Evolutionary conservation across 2,329 filamentous ascomycete genomes (phyloP), one percentile per base, ranked within the genome.

Genomic region (Verticillium nubilum): DNA sequence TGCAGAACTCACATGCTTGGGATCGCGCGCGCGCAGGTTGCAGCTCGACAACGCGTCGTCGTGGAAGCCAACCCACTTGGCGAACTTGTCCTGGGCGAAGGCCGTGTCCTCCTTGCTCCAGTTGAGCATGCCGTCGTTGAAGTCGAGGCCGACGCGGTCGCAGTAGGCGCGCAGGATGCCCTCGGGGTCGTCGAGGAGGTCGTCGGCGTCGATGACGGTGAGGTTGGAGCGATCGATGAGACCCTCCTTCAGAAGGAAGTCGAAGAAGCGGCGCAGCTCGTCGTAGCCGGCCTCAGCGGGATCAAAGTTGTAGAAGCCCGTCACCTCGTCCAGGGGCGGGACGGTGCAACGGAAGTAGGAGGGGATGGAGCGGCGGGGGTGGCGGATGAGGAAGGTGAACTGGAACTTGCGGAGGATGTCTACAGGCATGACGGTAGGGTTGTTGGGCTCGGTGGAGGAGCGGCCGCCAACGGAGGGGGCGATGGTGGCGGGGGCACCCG

Each of bases 11-110:
- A 87, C 85, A 72, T 84, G 80, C 27, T 86, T 83, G 64, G 87
- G 81, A 53, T 80, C 79, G 69, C 91, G 81, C 2, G 90, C 85
- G 71, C 88, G 88, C 68, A 99, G 78, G 62, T 86, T 87, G 37
- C 82, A 88, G 70, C 91, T 96, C 66, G 90, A 81, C 67, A 98
- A 91, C 15, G 92, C 95, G 78, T 98, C 95, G 66, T 98, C 90
- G 73, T 98, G 95, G 78, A 96, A 98, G 12, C 95, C 95, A 66
- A 87, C 90, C 95, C 95, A 98, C 79, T 99, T 98, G 76, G 93
- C 92, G 76, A 98, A 98, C 19, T 87, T 87, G 63, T 86, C 81
- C 65, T 83, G 80, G 3, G 93, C 94, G 62, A 84, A 78, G 57
- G 92, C 86, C 67, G 89, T 87, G 64, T 90, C 88, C 57, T 88